These are phyloP conservation scores for Dryadomyces sulphureus DNA, from an alignment of 2,329 filamentous ascomycete genomes.

Conservation along the genomic window DNA sequence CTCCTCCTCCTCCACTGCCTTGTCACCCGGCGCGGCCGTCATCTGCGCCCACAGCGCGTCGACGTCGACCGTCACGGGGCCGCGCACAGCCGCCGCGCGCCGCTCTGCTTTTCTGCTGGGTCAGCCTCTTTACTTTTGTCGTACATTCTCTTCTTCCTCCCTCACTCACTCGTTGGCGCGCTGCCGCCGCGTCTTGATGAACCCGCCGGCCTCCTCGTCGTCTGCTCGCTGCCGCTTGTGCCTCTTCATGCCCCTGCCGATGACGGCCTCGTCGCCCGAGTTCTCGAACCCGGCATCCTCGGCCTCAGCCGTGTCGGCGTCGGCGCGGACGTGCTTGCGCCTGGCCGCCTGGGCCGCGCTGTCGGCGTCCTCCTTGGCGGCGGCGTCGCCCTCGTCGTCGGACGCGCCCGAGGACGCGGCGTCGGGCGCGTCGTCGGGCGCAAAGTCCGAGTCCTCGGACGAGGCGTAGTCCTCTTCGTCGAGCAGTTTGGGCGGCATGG, in stretches of 20 bases:
- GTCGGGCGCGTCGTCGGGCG: slow-evolving; percentile 35
- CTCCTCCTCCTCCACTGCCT: slow-evolving; percentile 3
- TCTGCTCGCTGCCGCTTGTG: slow-evolving; percentile 23
- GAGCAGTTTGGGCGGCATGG: slow-evolving; percentile 27
- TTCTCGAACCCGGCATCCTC: slow-evolving; percentile 43
- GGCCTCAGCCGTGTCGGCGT: slow-evolving; percentile 15
- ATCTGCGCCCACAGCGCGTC: slow-evolving; percentile 57
- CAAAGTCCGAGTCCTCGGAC: slow-evolving; percentile 61
- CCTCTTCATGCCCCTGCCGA: slow-evolving; percentile 42
- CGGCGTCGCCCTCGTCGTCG: slow-evolving; percentile 31
- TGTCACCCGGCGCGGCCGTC: slow-evolving; percentile 17
- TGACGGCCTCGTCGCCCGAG: slow-evolving; percentile 59
- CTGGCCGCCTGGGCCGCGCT: slow-evolving; percentile 12
- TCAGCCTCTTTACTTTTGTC: no score
- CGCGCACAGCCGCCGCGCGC: slow-evolving; percentile 33
- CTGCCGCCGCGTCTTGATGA: slow-evolving; percentile 61
- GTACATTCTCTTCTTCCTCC: no score
- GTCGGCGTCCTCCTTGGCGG: slow-evolving; percentile 27
- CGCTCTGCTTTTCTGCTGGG: slow-evolving; percentile 32
- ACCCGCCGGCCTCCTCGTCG: slow-evolving; percentile 39
- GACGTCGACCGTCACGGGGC: slow-evolving; percentile 54
- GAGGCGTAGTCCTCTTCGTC: slow-evolving; percentile 45
- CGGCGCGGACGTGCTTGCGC: slow-evolving; percentile 13
- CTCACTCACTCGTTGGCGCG: slow-evolving; percentile 46
- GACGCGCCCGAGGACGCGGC: slow-evolving; percentile 31